Conservation (phyloP, 2,329 filamentous ascomycete genomes). For the Sporothrix mexicana region DNA sequence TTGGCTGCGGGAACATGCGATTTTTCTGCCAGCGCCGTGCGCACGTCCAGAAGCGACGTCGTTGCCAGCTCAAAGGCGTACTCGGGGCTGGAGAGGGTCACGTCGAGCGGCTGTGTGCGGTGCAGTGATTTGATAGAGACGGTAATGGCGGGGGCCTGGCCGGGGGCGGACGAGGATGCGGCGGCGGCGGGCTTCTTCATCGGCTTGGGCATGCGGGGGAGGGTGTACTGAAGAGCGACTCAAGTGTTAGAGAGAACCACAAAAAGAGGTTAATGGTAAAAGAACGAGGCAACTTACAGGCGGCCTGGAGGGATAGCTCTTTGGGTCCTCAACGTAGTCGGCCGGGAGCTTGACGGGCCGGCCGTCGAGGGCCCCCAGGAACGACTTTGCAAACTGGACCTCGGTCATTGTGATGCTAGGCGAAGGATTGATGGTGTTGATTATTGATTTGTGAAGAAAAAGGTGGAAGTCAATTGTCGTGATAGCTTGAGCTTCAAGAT, state of each 20-base stretch:
- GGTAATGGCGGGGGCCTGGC: constrained; percentile 58
- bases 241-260: neutral
- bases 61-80: constrained; percentile 62
- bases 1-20: constrained; percentile 73
- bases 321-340: constrained; percentile 88
- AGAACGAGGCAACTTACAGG: constrained; percentile 64
- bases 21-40: constrained; percentile 68
- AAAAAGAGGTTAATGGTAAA: constrained; percentile 4
- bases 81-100: constrained; percentile 57
- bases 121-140: constrained; percentile 72
- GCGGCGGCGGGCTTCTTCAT: constrained; percentile 56
- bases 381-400: constrained; percentile 80
- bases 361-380: constrained; percentile 79
- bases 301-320: constrained; percentile 74
- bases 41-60: constrained; percentile 80
- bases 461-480: neutral
- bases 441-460: neutral
- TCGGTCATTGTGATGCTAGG: constrained; percentile 69
- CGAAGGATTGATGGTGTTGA: neutral
- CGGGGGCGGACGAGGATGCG: constrained; percentile 51
- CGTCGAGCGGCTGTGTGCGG: constrained; percentile 71
- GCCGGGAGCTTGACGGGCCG: constrained; percentile 80
- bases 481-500: neutral
- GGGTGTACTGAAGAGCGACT: constrained; percentile 64
- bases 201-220: constrained; percentile 68